Percentiles rank a stretch among this genome's conserved stretches.
Conservation (phyloP, 768 basidiomycete species). For the Boletus rex-veris region DNA sequence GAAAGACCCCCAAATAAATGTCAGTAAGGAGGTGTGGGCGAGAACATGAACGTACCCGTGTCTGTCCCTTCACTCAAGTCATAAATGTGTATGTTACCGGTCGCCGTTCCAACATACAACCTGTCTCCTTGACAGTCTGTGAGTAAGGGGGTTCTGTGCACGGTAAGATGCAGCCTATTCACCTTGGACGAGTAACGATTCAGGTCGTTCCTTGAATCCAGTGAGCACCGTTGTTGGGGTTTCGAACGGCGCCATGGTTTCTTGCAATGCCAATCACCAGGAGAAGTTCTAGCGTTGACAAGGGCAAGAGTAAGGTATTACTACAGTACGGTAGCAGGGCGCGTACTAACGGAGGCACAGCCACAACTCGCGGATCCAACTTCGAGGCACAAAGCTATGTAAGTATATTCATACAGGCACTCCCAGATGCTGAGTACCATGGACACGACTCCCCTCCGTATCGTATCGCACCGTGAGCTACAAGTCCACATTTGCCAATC, state of each 20-base stretch:
- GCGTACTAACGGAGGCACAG: conserved; percentile 1
- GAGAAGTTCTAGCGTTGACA: neutral
- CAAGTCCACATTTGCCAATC: conserved; percentile 17
- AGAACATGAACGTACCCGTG: conserved; percentile 33
- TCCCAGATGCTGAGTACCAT: neutral
- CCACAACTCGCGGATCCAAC: neutral
- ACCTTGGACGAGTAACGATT: conserved; percentile 34
- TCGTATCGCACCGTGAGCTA: too few relatives aligned
- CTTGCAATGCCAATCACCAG: neutral
- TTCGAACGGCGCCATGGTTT: conserved; percentile 34
- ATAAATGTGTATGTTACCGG: conserved; percentile 55
- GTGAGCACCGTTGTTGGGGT: conserved; percentile 23
- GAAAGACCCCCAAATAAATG: neutral
- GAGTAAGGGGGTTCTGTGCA: neutral
- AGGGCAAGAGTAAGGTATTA: neutral
- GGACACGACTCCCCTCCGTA: neutral
- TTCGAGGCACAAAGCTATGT: too few relatives aligned
- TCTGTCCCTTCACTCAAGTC: conserved; percentile 38
- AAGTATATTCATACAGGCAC: neutral
- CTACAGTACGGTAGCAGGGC: too few relatives aligned
- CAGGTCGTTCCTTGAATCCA: conserved; percentile 36
- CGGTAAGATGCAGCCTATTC: neutral
- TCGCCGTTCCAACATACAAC: conserved; percentile 61
- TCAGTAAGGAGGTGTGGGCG: conserved; percentile 28
- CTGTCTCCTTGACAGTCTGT: conserved; percentile 41